Percentiles rank a stretch among this genome's conserved stretches.
Conservation (phyloP, 805 yeast species). For the Hanseniaspora nectarophila region DNA sequence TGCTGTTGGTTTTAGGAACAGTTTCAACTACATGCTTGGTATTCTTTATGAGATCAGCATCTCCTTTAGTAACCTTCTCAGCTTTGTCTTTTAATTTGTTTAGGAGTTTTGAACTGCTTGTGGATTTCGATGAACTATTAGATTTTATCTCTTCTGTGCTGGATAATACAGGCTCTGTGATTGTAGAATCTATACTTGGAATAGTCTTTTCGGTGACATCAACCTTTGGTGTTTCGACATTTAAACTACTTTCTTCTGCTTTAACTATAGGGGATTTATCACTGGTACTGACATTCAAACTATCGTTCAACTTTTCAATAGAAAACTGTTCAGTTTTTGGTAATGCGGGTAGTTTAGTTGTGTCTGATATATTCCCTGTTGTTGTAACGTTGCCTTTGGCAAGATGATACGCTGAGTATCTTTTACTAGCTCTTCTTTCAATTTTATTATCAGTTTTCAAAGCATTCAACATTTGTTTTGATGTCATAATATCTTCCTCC, state of each 20-base stretch:
- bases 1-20: neutral
- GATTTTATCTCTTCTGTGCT: neutral
- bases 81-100: neutral
- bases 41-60: neutral
- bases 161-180: neutral
- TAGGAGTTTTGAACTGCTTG: neutral
- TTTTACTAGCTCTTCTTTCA: slow-evolving; percentile 83
- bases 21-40: neutral
- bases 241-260: neutral
- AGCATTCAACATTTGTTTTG: slow-evolving; percentile 46
- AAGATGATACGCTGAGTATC: slow-evolving; percentile 88
- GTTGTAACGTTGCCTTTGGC: slow-evolving; percentile 40
- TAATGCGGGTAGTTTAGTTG: slow-evolving; percentile 21
- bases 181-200: neutral
- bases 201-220: neutral
- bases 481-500: slow-evolving; percentile 30
- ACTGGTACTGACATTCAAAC: neutral
- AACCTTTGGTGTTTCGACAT: neutral
- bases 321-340: slow-evolving; percentile 17
- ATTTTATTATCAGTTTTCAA: slow-evolving; percentile 72
- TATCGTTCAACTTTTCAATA: neutral
- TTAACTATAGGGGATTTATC: neutral
- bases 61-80: neutral
- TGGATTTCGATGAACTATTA: neutral
- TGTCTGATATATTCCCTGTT: slow-evolving; percentile 34